phyloP scores from a whole-genome alignment of 108 stramenopile genomes.

The Nitzschia sp. region DNA sequence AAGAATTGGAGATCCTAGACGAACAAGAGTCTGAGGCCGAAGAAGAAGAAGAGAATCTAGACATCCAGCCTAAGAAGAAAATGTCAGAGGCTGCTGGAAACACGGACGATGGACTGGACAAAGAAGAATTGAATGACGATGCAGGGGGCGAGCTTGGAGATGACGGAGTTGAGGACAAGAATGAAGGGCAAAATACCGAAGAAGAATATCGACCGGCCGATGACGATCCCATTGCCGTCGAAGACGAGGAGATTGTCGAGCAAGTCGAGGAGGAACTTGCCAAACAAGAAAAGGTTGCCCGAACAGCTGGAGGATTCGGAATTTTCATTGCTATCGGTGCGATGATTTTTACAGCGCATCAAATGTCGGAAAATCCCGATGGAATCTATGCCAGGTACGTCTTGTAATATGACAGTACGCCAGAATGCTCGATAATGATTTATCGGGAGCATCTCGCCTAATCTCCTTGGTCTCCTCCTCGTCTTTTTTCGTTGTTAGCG shows the following conservation, averaged over 20 bases:
- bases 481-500: neutral
- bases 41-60: slow-evolving; percentile 8
- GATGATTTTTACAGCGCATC: slow-evolving; percentile 77
- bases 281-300: slow-evolving; percentile 66
- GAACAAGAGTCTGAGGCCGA: neutral
- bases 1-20: slow-evolving; percentile 1
- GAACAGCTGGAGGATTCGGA: slow-evolving; percentile 60
- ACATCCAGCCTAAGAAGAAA: neutral
- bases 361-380: slow-evolving; percentile 86
- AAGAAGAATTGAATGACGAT: slow-evolving; percentile 3
- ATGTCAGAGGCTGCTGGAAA: neutral
- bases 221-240: slow-evolving; percentile 16
- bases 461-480: neutral
- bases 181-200: neutral
- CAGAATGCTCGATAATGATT: neutral
- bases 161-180: neutral
- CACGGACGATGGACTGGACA: neutral
- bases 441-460: neutral
- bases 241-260: slow-evolving; percentile 26
- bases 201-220: slow-evolving; percentile 8
- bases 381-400: slow-evolving; percentile 68
- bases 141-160: no score
- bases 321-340: slow-evolving; percentile 54
- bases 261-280: slow-evolving; percentile 38
- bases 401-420: neutral